Evolutionary conservation across 768 basidiomycete species (phyloP).

Genomic region (Russula vinacea): DNA sequence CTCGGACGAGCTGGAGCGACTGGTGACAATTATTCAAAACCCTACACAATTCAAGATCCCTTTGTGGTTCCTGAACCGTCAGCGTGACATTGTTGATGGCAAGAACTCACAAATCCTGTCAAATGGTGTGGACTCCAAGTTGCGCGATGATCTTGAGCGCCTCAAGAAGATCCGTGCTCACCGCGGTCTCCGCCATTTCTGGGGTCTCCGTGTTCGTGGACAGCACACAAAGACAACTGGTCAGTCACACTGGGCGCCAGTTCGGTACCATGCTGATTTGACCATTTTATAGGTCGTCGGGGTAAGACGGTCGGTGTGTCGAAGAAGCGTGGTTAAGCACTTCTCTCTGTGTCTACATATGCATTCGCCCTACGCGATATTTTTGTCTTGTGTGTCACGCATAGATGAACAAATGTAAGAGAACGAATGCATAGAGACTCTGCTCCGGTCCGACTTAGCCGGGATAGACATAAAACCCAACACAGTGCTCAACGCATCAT

Average conservation of each 20-base stretch:
- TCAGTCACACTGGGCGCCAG: constrained; percentile 36
- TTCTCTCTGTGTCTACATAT: constrained; percentile 10
- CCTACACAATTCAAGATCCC: constrained; percentile 99
- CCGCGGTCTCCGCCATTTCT: constrained; percentile 87
- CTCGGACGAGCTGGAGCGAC: constrained; percentile 98
- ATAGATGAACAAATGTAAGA: constrained; percentile 1
- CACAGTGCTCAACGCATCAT: neutral
- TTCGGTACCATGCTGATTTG: neutral
- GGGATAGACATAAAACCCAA: neutral
- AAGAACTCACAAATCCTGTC: constrained; percentile 96
- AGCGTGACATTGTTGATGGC: constrained; percentile 96
- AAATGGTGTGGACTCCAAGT: constrained; percentile 94
- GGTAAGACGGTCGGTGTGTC: constrained; percentile 97
- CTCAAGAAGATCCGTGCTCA: constrained; percentile 99
- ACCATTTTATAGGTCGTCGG: constrained; percentile 64
- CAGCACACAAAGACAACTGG: constrained; percentile 99
- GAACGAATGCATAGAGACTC: neutral
- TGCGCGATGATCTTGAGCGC: constrained; percentile 96
- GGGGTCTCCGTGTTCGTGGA: constrained; percentile 94
- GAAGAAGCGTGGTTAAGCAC: constrained; percentile 71
- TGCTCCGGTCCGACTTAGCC: neutral
- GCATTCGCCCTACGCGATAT: neutral
- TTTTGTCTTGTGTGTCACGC: constrained; percentile 6
- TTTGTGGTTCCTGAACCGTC: constrained; percentile 98
- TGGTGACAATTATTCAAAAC: constrained; percentile 99